phyloP scores from a whole-genome alignment of 2,329 filamentous ascomycete genomes.

The Colletotrichum navitas region DNA sequence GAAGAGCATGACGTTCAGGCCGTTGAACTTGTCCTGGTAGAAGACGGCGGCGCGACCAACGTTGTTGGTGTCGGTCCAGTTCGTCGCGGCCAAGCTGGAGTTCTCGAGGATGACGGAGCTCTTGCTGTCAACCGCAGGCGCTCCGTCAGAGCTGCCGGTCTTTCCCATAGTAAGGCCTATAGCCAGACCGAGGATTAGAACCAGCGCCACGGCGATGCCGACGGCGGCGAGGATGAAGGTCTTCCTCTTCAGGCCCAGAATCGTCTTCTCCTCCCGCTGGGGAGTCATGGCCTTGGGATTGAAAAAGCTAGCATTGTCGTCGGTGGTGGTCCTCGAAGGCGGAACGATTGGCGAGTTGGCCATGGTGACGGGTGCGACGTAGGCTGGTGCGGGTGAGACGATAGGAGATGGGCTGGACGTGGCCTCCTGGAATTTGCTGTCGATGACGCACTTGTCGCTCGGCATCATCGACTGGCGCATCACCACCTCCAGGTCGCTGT shows the following conservation, averaged over 20 bases:
- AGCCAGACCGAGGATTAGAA: neutral
- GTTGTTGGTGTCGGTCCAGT: conserved; percentile 6
- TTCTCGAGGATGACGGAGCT: neutral
- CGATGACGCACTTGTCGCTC: conserved; percentile 2
- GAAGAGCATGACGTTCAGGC: conserved; percentile 10
- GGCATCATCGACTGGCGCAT: conserved; percentile 6
- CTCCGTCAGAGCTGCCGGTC: neutral
- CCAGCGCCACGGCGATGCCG: neutral
- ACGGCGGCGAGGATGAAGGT: neutral
- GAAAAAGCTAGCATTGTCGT: neutral
- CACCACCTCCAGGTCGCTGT: conserved; percentile 18
- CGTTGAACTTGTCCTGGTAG: conserved; percentile 13
- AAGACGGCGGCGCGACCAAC: conserved; percentile 7
- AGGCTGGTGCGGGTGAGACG: neutral
- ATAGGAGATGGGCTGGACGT: neutral
- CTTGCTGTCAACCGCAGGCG: neutral
- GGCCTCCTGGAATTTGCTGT: neutral
- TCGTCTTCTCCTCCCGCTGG: neutral
- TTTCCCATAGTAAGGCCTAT: neutral
- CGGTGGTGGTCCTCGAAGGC: neutral
- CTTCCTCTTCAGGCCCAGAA: neutral
- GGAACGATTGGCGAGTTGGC: neutral
- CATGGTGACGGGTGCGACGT: neutral
- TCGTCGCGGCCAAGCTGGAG: neutral
- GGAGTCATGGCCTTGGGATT: neutral